phyloP scores from a whole-genome alignment of 2,329 filamentous ascomycete genomes.

The Clonostachys rosea region DNA sequence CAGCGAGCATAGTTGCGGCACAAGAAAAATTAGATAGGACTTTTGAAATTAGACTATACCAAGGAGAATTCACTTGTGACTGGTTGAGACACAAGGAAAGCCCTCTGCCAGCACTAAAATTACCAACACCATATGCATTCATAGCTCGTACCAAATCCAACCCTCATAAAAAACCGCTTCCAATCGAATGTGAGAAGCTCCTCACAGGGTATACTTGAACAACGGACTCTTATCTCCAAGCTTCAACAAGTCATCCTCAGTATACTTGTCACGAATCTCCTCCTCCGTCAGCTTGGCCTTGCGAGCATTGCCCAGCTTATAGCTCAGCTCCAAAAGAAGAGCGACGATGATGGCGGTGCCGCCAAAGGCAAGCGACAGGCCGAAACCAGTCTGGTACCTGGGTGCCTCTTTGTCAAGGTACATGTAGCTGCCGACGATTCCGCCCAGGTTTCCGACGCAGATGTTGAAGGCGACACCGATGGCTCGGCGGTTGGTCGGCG shows the following conservation, averaged over 20 bases:
- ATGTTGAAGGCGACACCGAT: constrained; percentile 63
- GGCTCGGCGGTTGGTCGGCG: constrained; percentile 59
- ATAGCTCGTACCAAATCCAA: no score
- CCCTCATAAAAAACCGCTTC: no score
- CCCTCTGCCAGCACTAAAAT: no score
- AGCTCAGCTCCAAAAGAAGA: constrained; percentile 16
- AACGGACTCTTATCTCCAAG: constrained; percentile 11
- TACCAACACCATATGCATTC: no score
- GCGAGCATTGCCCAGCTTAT: constrained; percentile 11
- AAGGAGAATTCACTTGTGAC: no score
- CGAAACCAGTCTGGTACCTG: constrained; percentile 20
- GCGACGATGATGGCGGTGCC: constrained; percentile 11
- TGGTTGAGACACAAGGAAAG: no score
- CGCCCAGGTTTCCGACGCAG: constrained; percentile 53
- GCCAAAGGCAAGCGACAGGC: constrained; percentile 17
- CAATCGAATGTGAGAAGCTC: no score
- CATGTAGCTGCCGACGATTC: constrained; percentile 18
- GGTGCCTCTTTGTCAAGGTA: constrained; percentile 8
- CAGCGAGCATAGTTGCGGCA: no score
- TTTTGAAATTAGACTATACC: no score
- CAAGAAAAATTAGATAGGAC: no score
- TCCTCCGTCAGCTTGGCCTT: constrained; percentile 12
- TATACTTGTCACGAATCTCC: constrained; percentile 9
- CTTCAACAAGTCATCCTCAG: constrained; percentile 7
- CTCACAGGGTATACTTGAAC: constrained; percentile 8